Evolutionary conservation across 345 rosid species (phyloP).

Genomic region (Geranium rotundifolium): DNA sequence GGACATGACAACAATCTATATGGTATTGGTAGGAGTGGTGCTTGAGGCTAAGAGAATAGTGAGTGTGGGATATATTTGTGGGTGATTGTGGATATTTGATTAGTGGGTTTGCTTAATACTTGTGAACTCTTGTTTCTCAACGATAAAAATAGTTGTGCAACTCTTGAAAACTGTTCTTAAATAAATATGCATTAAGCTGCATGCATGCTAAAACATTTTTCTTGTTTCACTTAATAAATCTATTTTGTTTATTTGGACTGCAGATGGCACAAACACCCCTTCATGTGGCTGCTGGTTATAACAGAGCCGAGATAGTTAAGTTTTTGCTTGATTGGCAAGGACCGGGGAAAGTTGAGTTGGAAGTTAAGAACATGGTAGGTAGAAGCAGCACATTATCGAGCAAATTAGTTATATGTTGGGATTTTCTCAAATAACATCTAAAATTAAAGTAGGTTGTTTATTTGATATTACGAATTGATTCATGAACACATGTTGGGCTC

Average conservation of each 20-base stretch:
- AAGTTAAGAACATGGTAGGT: constrained; percentile 73
- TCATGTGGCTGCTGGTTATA: constrained; percentile 83
- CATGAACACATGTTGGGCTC: constrained; percentile 1
- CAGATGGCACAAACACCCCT: constrained; percentile 98
- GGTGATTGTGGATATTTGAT: background rate
- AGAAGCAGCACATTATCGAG: background rate
- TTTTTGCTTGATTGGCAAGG: constrained; percentile 67
- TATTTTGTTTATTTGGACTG: constrained; percentile 13
- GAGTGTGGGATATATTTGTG: background rate
- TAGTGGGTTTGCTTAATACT: background rate
- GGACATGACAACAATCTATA: too few species aligned
- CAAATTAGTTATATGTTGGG: too few species aligned
- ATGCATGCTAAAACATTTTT: background rate
- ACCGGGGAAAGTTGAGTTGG: constrained; percentile 64
- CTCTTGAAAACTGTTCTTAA: too few species aligned
- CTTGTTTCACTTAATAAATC: background rate
- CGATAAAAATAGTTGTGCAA: too few species aligned
- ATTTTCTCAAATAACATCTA: too few species aligned
- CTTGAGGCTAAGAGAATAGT: background rate
- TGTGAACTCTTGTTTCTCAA: background rate
- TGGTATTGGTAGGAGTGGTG: background rate
- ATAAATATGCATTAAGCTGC: background rate
- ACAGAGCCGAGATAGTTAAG: constrained; percentile 59
- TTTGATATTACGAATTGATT: constrained; percentile 5
- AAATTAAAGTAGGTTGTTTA: background rate